phyloP scores from a whole-genome alignment of 2,329 filamentous ascomycete species.

The Fusarium globosum region DNA sequence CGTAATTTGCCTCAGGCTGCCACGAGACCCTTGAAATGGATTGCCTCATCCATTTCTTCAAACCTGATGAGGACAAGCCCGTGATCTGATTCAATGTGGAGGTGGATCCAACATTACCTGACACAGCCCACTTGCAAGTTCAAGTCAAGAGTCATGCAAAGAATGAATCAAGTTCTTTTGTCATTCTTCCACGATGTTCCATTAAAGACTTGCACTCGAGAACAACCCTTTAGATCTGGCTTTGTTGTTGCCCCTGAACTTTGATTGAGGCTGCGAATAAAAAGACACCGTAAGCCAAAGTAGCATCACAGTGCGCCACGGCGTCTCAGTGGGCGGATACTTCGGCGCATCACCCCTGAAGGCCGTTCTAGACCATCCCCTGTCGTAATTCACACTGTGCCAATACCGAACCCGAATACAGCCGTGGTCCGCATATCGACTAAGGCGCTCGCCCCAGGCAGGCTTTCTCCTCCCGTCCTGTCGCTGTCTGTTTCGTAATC shows the following conservation, averaged over 20 bases:
- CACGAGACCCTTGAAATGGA: slow-evolving; percentile 31
- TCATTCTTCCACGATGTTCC: slow-evolving; percentile 18
- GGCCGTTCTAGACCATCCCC: slow-evolving; percentile 7
- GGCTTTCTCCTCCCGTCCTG: slow-evolving; percentile 23
- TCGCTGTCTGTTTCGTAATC: slow-evolving; percentile 26
- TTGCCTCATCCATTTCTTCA: slow-evolving; percentile 29
- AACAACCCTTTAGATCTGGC: background rate
- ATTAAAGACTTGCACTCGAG: background rate
- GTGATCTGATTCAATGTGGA: slow-evolving; percentile 33
- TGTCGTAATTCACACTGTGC: slow-evolving; percentile 22
- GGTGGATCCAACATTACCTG: slow-evolving; percentile 27
- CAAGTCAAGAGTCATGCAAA: slow-evolving; percentile 10
- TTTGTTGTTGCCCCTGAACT: background rate
- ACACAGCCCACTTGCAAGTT: slow-evolving; percentile 33
- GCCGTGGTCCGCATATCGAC: slow-evolving; percentile 19
- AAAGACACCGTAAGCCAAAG: background rate
- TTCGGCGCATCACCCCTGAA: background rate
- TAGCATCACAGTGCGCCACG: slow-evolving; percentile 22
- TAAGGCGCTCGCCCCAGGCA: slow-evolving; percentile 4
- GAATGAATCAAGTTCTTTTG: slow-evolving; percentile 4
- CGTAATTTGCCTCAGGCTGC: slow-evolving; percentile 30
- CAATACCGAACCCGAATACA: slow-evolving; percentile 26
- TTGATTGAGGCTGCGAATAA: background rate
- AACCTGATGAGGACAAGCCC: slow-evolving; percentile 24
- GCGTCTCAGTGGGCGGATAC: background rate